These are phyloP conservation scores for Alnus glutinosa DNA, from an alignment of 306 rosid species.

Conservation along the genomic window DNA sequence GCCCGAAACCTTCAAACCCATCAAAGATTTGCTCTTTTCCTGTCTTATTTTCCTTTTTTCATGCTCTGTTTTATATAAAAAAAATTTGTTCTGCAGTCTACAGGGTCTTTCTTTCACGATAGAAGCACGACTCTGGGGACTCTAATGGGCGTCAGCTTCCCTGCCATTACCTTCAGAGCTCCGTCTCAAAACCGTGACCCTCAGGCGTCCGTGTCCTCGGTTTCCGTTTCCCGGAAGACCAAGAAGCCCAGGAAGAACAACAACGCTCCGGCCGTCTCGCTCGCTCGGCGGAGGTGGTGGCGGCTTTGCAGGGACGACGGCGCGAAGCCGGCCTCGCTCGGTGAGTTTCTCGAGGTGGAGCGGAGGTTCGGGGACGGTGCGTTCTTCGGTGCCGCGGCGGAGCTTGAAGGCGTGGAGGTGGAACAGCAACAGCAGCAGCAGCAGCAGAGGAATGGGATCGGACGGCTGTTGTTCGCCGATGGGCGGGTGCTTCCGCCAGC, in stretches of 20 bases:
- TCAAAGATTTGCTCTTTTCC: neutral
- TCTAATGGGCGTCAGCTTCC: slow-evolving; percentile 89
- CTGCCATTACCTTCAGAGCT: slow-evolving; percentile 76
- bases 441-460: slow-evolving; percentile 44
- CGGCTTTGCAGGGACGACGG: slow-evolving; percentile 73
- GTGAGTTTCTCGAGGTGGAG: slow-evolving; percentile 92
- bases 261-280: slow-evolving; percentile 26
- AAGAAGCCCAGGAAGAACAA: slow-evolving; percentile 49
- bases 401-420: slow-evolving; percentile 73
- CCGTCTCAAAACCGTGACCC: slow-evolving; percentile 73
- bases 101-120: slow-evolving; percentile 93
- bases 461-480: slow-evolving; percentile 65
- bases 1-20: neutral
- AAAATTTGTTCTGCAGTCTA: slow-evolving; percentile 51
- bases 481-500: slow-evolving; percentile 86
- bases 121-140: slow-evolving; percentile 86
- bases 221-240: slow-evolving; percentile 28
- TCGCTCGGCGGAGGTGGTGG: slow-evolving; percentile 89
- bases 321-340: slow-evolving; percentile 69
- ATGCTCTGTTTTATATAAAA: neutral
- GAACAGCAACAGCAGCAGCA: neutral
- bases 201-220: slow-evolving; percentile 24
- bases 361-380: slow-evolving; percentile 80
- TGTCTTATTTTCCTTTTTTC: neutral
- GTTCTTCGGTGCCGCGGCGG: slow-evolving; percentile 79